Conservation (phyloP, 495 filamentous ascomycete species). For the Neurospora sp. region DNA sequence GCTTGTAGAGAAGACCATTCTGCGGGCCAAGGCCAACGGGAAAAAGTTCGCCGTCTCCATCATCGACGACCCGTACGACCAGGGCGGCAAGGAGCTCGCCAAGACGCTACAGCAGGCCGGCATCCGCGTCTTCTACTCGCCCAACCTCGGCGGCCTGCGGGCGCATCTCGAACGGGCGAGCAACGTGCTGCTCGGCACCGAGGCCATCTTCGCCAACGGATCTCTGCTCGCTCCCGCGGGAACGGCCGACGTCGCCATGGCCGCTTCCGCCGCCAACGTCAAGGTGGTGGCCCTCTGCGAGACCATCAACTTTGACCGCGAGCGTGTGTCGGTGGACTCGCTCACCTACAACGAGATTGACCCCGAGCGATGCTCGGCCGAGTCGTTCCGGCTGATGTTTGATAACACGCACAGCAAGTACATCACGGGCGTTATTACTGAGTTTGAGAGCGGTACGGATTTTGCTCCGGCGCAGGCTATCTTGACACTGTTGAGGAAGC, state of each 20-base stretch:
- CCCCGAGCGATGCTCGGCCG: slow-evolving; percentile 37
- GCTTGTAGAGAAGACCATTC: slow-evolving; percentile 68
- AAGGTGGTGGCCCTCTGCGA: slow-evolving; percentile 90
- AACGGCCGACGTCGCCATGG: slow-evolving; percentile 82
- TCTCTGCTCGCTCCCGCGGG: slow-evolving; percentile 78
- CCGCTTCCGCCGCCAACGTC: slow-evolving; percentile 59
- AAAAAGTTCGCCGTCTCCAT: slow-evolving; percentile 75
- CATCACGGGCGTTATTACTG: slow-evolving; percentile 81
- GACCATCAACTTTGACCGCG: slow-evolving; percentile 82
- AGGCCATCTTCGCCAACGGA: slow-evolving; percentile 86
- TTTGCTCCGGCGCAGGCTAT: slow-evolving; percentile 80
- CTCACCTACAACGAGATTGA: slow-evolving; percentile 92
- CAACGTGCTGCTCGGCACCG: slow-evolving; percentile 78
- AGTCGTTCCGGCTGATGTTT: slow-evolving; percentile 78
- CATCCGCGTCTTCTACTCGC: slow-evolving; percentile 68
- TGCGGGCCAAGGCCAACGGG: slow-evolving; percentile 48
- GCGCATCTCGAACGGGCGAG: slow-evolving; percentile 63
- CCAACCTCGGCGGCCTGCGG: slow-evolving; percentile 59
- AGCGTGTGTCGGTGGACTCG: slow-evolving; percentile 78
- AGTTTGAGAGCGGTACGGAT: slow-evolving; percentile 53
- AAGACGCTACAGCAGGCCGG: slow-evolving; percentile 55
- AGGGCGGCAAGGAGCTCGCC: slow-evolving; percentile 60
- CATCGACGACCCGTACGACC: slow-evolving; percentile 76
- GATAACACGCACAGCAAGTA: slow-evolving; percentile 90
- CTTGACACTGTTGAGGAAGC: slow-evolving; percentile 39